phyloP scores from a whole-genome alignment of 164 flowering plant genomes.

The Amborella trichopoda region DNA sequence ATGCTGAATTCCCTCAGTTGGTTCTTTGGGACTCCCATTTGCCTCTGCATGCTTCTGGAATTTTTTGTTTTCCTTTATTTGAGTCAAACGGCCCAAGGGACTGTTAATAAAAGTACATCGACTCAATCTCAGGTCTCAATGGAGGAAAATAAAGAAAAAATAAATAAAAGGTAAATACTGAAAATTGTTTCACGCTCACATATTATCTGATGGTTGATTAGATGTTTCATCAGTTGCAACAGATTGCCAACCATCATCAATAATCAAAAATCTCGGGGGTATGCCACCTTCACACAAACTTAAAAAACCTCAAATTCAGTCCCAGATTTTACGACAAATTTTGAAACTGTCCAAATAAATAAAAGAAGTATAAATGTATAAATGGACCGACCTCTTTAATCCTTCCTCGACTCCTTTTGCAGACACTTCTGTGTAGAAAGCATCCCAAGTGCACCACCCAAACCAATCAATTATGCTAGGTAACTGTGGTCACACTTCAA shows the following conservation, averaged over 20 bases:
- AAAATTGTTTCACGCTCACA: constrained; percentile 37
- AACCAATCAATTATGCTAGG: constrained; percentile 63
- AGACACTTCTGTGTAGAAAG: constrained; percentile 48
- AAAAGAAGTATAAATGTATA: not conserved
- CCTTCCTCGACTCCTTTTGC: constrained; percentile 46
- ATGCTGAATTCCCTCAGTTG: constrained; percentile 35
- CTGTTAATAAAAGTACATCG: constrained; percentile 14
- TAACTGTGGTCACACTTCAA: constrained; percentile 20
- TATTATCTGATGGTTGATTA: constrained; percentile 21
- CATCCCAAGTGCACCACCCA: constrained; percentile 83
- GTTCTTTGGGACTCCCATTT: constrained; percentile 40
- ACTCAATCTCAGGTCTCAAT: not conserved
- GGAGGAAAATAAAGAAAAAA: not conserved
- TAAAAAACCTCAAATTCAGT: constrained; percentile 4
- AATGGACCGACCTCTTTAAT: constrained; percentile 24
- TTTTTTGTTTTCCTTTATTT: constrained; percentile 54
- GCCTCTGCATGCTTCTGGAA: constrained; percentile 48
- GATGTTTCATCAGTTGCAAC: constrained; percentile 36
- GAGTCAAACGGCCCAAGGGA: constrained; percentile 42
- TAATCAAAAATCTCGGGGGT: constrained; percentile 48
- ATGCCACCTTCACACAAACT: constrained; percentile 46
- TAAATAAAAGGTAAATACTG: not conserved
- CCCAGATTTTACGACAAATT: not conserved
- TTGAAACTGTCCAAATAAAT: not conserved
- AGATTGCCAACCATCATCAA: constrained; percentile 76